These are phyloP conservation scores for Nicotiana sylvestris DNA, from an alignment of 257 asterid species.

Conservation along the genomic window DNA sequence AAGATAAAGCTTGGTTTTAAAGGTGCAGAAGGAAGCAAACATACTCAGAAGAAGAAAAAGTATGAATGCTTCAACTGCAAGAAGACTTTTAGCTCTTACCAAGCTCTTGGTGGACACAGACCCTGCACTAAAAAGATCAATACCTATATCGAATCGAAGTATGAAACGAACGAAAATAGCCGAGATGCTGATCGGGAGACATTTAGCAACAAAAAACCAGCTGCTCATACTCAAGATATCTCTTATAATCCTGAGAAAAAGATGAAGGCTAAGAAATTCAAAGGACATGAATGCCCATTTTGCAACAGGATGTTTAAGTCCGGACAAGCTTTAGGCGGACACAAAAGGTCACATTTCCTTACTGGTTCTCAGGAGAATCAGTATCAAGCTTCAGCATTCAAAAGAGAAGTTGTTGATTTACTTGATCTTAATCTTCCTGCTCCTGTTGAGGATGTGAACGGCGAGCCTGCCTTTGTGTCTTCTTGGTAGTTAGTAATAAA, in stretches of 20 bases:
- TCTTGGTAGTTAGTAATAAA: slow-evolving; percentile 21
- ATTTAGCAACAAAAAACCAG: slow-evolving; percentile 31
- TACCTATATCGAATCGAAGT: slow-evolving; percentile 36
- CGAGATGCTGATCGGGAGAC: slow-evolving; percentile 41
- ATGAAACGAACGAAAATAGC: slow-evolving; percentile 58
- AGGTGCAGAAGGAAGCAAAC: slow-evolving; percentile 27
- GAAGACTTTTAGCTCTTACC: slow-evolving; percentile 76
- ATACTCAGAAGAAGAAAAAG: slow-evolving; percentile 44
- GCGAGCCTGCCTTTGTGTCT: slow-evolving; percentile 24
- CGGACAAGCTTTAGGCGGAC: slow-evolving; percentile 97
- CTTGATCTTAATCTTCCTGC: slow-evolving; percentile 92
- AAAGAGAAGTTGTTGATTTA: slow-evolving; percentile 45
- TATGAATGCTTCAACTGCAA: slow-evolving; percentile 87
- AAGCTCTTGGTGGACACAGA: slow-evolving; percentile 94
- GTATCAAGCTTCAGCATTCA: slow-evolving; percentile 27
- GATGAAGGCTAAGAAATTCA: slow-evolving; percentile 41
- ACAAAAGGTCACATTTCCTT: slow-evolving; percentile 81
- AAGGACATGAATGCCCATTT: slow-evolving; percentile 65
- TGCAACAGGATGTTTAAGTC: slow-evolving; percentile 78
- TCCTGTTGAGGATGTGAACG: slow-evolving; percentile 53
- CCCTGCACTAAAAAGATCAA: slow-evolving; percentile 74
- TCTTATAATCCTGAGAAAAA: slow-evolving; percentile 34
- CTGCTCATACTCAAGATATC: slow-evolving; percentile 22
- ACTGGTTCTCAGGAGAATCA: slow-evolving; percentile 36
- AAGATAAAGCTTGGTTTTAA: slow-evolving; percentile 31